Evolutionary conservation across 768 basidiomycete genomes (phyloP).

Genomic region (Russula sp.): DNA sequence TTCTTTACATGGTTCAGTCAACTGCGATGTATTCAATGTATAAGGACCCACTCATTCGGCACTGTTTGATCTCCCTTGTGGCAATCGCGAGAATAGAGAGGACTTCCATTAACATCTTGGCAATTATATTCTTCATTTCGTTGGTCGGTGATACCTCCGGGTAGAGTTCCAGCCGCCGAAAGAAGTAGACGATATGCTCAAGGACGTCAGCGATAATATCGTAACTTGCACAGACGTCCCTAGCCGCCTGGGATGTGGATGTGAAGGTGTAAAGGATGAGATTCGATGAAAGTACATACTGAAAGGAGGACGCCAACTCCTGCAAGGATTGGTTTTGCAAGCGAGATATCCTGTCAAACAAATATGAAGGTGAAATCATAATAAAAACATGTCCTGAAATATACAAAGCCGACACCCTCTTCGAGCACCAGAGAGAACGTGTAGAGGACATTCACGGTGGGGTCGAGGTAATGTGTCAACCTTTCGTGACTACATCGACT

Average conservation of each 20-base stretch:
- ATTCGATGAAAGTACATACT: not conserved
- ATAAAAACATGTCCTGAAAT: too few relatives aligned
- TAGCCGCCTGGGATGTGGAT: not conserved
- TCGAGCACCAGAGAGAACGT: not conserved
- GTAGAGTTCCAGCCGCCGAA: not conserved
- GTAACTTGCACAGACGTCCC: not conserved
- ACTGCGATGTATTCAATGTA: not conserved
- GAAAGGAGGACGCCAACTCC: not conserved
- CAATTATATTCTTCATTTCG: not conserved
- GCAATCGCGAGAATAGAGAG: not conserved
- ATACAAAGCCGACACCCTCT: not conserved
- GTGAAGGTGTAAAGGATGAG: too few relatives aligned
- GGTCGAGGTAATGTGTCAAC: not conserved
- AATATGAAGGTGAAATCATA: not conserved
- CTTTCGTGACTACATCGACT: not conserved
- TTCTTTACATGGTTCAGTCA: not conserved
- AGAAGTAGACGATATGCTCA: not conserved
- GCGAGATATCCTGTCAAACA: not conserved
- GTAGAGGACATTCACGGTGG: not conserved
- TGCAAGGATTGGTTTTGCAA: not conserved
- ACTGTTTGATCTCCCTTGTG: not conserved
- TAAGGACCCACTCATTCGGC: not conserved
- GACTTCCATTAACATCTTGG: not conserved
- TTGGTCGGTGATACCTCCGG: not conserved
- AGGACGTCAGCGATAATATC: not conserved